Evolutionary conservation across 768 basidiomycete genomes (phyloP).

Genomic region (Termitomyces bulborhizus): DNA sequence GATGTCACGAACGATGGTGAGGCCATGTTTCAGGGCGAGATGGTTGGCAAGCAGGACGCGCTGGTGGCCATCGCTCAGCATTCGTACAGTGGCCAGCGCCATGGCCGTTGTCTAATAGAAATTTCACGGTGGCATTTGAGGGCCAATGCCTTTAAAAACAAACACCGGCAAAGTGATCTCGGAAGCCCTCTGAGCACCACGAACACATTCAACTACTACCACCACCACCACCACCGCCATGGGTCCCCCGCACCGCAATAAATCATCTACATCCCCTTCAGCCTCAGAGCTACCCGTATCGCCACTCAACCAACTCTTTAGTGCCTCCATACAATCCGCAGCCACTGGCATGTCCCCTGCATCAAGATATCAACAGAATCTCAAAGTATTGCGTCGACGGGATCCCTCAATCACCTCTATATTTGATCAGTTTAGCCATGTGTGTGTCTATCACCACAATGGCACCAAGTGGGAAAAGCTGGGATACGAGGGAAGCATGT

Average conservation of each 20-base stretch:
- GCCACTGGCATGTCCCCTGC: constrained; percentile 55
- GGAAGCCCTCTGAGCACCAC: neutral
- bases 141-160: neutral
- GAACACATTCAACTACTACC: constrained; percentile 2
- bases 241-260: constrained; percentile 25
- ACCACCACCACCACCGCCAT: constrained; percentile 15
- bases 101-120: neutral
- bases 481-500: constrained; percentile 85
- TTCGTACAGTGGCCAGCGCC: neutral
- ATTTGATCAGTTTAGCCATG: constrained; percentile 85
- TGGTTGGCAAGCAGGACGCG: constrained; percentile 9
- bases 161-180: constrained; percentile 6
- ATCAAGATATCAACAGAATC: constrained; percentile 67
- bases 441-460: constrained; percentile 75
- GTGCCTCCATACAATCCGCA: constrained; percentile 17
- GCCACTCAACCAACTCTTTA: constrained; percentile 3
- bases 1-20: constrained; percentile 24
- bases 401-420: constrained; percentile 77
- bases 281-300: constrained; percentile 10
- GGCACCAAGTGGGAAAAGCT: constrained; percentile 76
- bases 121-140: constrained; percentile 6
- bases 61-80: constrained; percentile 4
- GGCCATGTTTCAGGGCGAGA: constrained; percentile 13
- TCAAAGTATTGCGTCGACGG: constrained; percentile 72
- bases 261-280: constrained; percentile 10